Base-by-base conservation (phyloP, 2,329 filamentous ascomycete genomes). In the Cordyceps fumosorosea region DNA sequence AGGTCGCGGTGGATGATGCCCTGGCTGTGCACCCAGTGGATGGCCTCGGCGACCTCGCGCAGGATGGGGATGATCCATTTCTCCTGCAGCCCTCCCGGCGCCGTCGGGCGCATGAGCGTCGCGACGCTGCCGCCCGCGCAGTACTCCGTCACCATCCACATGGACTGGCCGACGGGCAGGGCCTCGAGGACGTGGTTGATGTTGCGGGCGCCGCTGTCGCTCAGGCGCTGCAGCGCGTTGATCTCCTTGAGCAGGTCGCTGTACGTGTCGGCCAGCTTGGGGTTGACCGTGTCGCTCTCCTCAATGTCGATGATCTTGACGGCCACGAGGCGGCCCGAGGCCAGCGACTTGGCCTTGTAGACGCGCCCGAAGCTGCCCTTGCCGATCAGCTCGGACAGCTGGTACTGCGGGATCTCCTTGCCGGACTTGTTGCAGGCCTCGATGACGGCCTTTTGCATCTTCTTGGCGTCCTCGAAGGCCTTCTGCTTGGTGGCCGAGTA, bases 141-240 rank as follows among this genome's bases (percentile, higher is more conserved):
- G 73, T 93, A 92, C 75, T 95, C 90, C 63, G 89, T 93, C 62
- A 95, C 85, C 78, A 95, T 90, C 91, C 91, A 96, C 77, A 96
- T 87, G 64, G 90, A 85, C 67, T 89, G 87, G 48, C 89, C 89
- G 44, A 93, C 85, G 10, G 89, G 86, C 22, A 93, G 81, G 5
- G 89, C 89, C 66, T 93, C 90, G 67, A 93, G 87, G 57, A 93
- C 88, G 67, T 87, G 83, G 71, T 93, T 95, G 75, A 96, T 87
- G 70, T 93, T 93, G 67, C 84, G 83, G 20, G 90, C 90, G 54
- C 86, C 88, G 66, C 83, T 89, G 66, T 90, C 87, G 69, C 88
- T 87, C 57, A 96, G 80, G 63, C 89, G 79, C 68, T 90, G 86
- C 56, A 96, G 78, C 26, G 90, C 82, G 65, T 81, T 84, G 69